phyloP scores from a whole-genome alignment of 371 early-diverging fungal genomes.

The Choanephora cucurbitarum region DNA sequence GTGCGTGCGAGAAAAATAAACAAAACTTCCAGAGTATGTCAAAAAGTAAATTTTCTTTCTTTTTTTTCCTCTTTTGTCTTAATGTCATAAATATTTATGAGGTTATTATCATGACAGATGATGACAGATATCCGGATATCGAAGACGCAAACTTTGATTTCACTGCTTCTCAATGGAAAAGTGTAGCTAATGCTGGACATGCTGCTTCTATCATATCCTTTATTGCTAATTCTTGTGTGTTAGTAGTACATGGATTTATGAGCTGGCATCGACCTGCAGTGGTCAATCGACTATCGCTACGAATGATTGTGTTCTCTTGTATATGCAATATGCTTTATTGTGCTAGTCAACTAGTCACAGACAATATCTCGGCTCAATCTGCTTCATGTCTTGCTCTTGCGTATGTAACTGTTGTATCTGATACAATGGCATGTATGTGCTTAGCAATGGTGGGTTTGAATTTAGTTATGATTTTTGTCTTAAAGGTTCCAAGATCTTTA shows the following conservation, averaged over 20 bases:
- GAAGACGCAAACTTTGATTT: too few species aligned
- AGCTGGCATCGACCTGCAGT: constrained; percentile 22
- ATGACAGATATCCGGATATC: too few species aligned
- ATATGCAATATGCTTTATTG: constrained; percentile 26
- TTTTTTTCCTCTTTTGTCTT: too few species aligned
- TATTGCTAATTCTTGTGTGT: constrained; percentile 11
- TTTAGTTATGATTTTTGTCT: constrained; percentile 34
- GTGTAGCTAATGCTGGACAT: constrained; percentile 5
- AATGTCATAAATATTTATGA: too few species aligned
- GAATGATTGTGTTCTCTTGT: constrained; percentile 33
- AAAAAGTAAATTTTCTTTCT: too few species aligned
- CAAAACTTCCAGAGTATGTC: too few species aligned
- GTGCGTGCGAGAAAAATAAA: too few species aligned
- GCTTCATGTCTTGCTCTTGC: constrained; percentile 20
- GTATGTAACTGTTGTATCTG: constrained; percentile 24
- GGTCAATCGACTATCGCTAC: constrained; percentile 38
- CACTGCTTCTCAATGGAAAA: constrained; percentile 6
- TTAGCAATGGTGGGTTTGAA: constrained; percentile 42
- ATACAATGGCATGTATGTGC: constrained; percentile 34
- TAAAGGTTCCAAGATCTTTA: constrained; percentile 22
- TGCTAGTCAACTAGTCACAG: constrained; percentile 13
- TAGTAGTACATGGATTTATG: constrained; percentile 23
- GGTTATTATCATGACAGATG: too few species aligned
- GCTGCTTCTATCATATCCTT: constrained; percentile 22
- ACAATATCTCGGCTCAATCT: constrained; percentile 6